phyloP scores from a whole-genome alignment of 495 filamentous ascomycete genomes.

The Penicillium chermesinum region DNA sequence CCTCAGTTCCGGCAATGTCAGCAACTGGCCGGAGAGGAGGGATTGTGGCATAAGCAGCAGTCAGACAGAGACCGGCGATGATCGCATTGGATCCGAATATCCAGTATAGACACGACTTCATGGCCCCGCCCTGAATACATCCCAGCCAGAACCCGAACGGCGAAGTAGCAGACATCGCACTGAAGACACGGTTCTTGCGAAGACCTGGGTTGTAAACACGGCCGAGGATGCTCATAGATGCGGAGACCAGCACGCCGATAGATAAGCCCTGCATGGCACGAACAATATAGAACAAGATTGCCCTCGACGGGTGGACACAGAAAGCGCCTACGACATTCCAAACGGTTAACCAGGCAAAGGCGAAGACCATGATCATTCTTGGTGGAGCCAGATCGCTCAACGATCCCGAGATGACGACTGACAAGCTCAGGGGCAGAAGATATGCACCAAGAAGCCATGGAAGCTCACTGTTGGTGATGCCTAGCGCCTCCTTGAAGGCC shows the following conservation, averaged over 20 bases:
- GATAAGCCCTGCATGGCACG: conserved; percentile 32
- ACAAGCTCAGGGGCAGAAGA: conserved; percentile 37
- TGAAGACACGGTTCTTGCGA: conserved; percentile 33
- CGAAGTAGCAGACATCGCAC: conserved; percentile 28
- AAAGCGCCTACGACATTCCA: conserved; percentile 43
- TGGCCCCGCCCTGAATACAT: conserved; percentile 25
- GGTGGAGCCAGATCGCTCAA: conserved; percentile 41
- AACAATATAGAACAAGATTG: conserved; percentile 28
- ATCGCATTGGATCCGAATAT: conserved; percentile 31
- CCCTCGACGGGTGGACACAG: conserved; percentile 23
- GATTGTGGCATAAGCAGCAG: conserved; percentile 23
- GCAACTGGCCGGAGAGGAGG: conserved; percentile 25
- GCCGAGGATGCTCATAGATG: conserved; percentile 29
- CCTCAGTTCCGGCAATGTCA: conserved; percentile 21
- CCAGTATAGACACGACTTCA: conserved; percentile 23
- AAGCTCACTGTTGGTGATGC: conserved; percentile 32
- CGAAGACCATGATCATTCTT: conserved; percentile 37
- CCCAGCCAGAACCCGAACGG: conserved; percentile 32
- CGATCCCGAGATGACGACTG: conserved; percentile 41
- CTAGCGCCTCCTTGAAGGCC: conserved; percentile 28
- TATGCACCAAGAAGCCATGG: conserved; percentile 43
- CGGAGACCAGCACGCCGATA: conserved; percentile 29
- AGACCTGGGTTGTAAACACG: conserved; percentile 28
- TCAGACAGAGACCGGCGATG: conserved; percentile 20
- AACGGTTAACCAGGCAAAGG: conserved; percentile 38